Evolutionary conservation across 2,329 filamentous ascomycete species (phyloP), one percentile per base, ranked within the genome.

Genomic region (Hymenoscyphus fraxineus): DNA sequence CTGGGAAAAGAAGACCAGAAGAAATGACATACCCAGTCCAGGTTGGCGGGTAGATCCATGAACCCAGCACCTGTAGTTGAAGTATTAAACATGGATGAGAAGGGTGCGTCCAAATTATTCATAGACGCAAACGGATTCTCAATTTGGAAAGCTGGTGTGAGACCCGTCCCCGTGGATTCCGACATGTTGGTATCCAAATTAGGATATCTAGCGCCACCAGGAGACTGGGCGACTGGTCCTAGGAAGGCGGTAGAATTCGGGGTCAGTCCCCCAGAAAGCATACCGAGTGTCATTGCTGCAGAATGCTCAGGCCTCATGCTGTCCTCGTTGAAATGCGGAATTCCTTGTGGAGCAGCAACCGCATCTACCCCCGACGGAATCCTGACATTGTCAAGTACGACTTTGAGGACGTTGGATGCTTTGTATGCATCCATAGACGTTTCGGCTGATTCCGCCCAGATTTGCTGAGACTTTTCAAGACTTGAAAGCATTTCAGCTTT

Each of bases 391-490:
- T 87, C 83, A 56, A 98, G 79, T 85, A 98, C 93, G 60, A 97
- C 87, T 27, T 87, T 88, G n/a, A 98, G 80, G 31, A 94, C 84
- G 54, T 86, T 87, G 51, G 87, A 87, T 1, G 92, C 94, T 78
- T 98, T 98, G 79, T 88, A 93, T 0, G 93, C 92, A 70, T 98
- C 94, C 79, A 97, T 89, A 0, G 90, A 95, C 31, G 87, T 82
- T 62, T 95, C 89, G 2, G 88, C 85, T 12, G 93, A 81, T 10
- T 86, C 86, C 59, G 89, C 88, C 93, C 93, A 98, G 63, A 98
- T 95, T 19, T 84, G 81, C 57, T 86, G 84, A 9, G 90, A 90
- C 19, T 83, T 83, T 73, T 93, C 88, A 2, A 98, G 83, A 0
- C 88, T 85, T 27, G 81, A 78, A 38, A 95, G 82, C 91, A 97